These are phyloP conservation scores for Myriosclerotinia duriaeana DNA, from an alignment of 2,329 filamentous ascomycete species.

Conservation along the genomic window DNA sequence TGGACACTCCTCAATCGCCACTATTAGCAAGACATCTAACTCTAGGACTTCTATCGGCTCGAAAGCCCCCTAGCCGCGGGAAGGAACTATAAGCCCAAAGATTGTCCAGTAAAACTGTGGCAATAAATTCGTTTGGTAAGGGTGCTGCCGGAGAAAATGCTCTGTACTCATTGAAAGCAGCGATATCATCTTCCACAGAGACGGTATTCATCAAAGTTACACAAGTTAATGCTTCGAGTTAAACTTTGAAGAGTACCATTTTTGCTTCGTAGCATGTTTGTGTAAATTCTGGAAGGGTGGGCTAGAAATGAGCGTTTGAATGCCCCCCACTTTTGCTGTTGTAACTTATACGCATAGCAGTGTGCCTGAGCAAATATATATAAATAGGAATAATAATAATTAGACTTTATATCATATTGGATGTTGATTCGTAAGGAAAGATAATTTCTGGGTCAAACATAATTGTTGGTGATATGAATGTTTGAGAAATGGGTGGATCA, in stretches of 20 bases:
- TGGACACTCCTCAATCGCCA: background rate
- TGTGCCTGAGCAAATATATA: background rate
- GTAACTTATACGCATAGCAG: no score
- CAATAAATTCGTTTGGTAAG: background rate
- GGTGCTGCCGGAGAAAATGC: background rate
- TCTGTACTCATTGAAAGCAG: background rate
- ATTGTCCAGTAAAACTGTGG: background rate
- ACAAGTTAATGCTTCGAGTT: background rate
- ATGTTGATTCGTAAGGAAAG: background rate
- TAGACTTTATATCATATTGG: background rate
- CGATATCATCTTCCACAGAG: background rate
- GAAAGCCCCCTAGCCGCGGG: background rate
- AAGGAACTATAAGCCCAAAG: background rate
- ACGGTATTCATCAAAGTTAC: background rate
- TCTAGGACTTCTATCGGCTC: background rate
- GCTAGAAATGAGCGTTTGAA: background rate
- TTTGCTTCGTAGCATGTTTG: background rate
- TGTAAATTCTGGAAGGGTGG: background rate
- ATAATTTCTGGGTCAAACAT: no score
- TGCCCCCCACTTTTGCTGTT: background rate
- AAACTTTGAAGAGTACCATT: background rate
- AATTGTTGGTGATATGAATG: background rate
- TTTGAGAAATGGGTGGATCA: background rate
- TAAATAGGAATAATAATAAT: background rate
- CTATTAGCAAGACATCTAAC: background rate